These are phyloP conservation scores for Penicillium palitans DNA, from an alignment of 2,329 filamentous ascomycete species.

Conservation along the genomic window DNA sequence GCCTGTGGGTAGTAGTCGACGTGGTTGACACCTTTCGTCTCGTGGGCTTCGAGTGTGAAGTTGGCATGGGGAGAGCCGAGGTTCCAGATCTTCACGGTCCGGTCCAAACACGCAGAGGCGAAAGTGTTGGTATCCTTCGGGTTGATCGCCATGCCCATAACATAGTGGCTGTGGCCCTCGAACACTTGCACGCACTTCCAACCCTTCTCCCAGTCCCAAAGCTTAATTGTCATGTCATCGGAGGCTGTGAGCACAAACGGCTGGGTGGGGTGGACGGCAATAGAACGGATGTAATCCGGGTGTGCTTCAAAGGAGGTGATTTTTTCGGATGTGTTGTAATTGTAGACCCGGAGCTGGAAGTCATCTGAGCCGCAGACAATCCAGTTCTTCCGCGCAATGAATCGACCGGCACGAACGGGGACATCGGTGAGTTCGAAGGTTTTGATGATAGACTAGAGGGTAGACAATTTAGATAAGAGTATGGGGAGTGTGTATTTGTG, in stretches of 20 bases:
- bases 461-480: conserved; percentile 21
- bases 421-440: conserved; percentile 99
- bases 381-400: conserved; percentile 98
- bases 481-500: background rate
- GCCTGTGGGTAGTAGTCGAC: conserved; percentile 80
- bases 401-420: conserved; percentile 92
- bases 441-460: conserved; percentile 79
- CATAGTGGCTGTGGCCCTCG: conserved; percentile 93
- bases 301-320: conserved; percentile 96
- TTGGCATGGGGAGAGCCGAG: conserved; percentile 91
- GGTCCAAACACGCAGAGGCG: conserved; percentile 90
- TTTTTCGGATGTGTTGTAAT: conserved; percentile 99
- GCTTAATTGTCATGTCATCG: conserved; percentile 97
- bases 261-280: conserved; percentile 91
- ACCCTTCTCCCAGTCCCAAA: conserved; percentile 98
- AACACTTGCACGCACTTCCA: conserved; percentile 99
- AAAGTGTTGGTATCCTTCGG: conserved; percentile 95
- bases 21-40: conserved; percentile 96
- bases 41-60: conserved; percentile 94
- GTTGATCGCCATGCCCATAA: conserved; percentile 96
- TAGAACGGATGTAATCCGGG: conserved; percentile 96
- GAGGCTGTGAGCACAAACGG: conserved; percentile 94
- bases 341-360: conserved; percentile 87
- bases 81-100: conserved; percentile 98
- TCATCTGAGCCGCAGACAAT: conserved; percentile 94